A percentile compares a stretch with the other conserved stretches of the same genome.
Conservation (phyloP, 2,329 filamentous ascomycete species). For the Botryotinia narcissicola region DNA sequence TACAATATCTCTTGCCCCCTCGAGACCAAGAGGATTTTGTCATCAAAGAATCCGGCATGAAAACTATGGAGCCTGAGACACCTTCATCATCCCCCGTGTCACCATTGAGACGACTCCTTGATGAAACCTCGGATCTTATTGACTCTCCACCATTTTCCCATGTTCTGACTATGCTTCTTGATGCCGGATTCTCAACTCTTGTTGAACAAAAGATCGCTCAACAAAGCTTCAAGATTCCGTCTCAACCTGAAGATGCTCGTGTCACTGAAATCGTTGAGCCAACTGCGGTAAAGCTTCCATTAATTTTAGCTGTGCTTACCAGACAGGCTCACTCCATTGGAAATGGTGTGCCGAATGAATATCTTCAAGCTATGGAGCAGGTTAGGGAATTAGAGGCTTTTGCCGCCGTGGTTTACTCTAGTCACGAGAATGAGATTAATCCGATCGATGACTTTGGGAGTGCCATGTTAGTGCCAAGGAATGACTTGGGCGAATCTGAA, state of each 20-base stretch:
- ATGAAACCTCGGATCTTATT: slow-evolving; percentile 93
- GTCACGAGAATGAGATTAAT: slow-evolving; percentile 70
- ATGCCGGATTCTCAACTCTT: slow-evolving; percentile 80
- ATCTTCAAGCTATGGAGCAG: slow-evolving; percentile 70
- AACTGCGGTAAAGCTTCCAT: slow-evolving; percentile 71
- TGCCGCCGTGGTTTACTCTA: slow-evolving; percentile 82
- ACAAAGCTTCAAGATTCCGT: slow-evolving; percentile 69
- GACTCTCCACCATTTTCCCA: slow-evolving; percentile 89
- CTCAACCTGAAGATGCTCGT: slow-evolving; percentile 37
- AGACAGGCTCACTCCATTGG: slow-evolving; percentile 89
- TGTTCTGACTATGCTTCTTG: slow-evolving; percentile 81
- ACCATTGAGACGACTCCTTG: slow-evolving; percentile 74
- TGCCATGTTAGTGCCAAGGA: slow-evolving; percentile 25
- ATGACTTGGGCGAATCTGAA: slow-evolving; percentile 24
- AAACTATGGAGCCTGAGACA: slow-evolving; percentile 48
- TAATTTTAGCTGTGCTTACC: slow-evolving; percentile 83
- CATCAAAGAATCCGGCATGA: slow-evolving; percentile 79
- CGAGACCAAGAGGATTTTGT: slow-evolving; percentile 77
- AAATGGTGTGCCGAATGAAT: slow-evolving; percentile 69
- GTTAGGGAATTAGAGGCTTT: slow-evolving; percentile 78
- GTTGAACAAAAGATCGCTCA: slow-evolving; percentile 78
- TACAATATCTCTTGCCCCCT: slow-evolving; percentile 79
- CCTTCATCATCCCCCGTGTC: slow-evolving; percentile 39
- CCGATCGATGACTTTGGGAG: slow-evolving; percentile 30
- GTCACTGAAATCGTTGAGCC: slow-evolving; percentile 53